phyloP scores from a whole-genome alignment of 1,139 yeast species.

The Blastobotrys serpentis region DNA sequence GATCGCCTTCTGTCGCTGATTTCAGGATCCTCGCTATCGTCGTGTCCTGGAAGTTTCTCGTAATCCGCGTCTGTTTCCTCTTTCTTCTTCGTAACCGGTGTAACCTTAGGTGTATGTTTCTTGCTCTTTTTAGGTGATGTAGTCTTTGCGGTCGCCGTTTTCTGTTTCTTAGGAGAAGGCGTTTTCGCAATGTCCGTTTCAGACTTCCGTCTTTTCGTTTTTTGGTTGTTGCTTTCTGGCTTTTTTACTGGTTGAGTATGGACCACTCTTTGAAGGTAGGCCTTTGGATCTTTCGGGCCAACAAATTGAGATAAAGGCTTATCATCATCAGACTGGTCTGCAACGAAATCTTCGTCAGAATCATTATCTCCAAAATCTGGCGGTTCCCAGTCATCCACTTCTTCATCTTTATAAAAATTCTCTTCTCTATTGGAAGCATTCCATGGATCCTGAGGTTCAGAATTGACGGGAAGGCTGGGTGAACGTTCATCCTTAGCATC shows the following conservation, averaged over 20 bases:
- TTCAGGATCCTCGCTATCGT: not conserved
- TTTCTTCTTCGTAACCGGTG: too few relatives aligned
- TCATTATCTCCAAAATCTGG: constrained; percentile 7
- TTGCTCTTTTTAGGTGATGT: not conserved
- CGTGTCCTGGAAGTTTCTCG: not conserved
- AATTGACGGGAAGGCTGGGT: not conserved
- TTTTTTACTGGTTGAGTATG: constrained; percentile 3
- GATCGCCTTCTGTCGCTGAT: not conserved
- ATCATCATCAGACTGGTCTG: constrained; percentile 8
- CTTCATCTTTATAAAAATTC: constrained; percentile 20
- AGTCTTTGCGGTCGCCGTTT: not conserved
- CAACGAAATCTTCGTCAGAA: constrained; percentile 8
- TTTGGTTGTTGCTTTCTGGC: not conserved
- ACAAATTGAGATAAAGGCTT: constrained; percentile 7
- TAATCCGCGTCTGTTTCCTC: not conserved
- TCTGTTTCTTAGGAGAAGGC: not conserved
- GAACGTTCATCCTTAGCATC: not conserved
- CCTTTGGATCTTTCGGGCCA: constrained; percentile 1
- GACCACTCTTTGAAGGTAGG: constrained; percentile 3
- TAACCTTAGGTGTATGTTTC: too few relatives aligned
- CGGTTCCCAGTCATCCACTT: constrained; percentile 23
- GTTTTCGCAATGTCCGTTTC: not conserved
- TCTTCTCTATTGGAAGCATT: constrained; percentile 7
- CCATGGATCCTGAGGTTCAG: constrained; percentile 10
- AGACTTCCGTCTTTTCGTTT: not conserved